Conservation (phyloP, 78 protist genomes). For the Dictyostelium capitatum region DNA sequence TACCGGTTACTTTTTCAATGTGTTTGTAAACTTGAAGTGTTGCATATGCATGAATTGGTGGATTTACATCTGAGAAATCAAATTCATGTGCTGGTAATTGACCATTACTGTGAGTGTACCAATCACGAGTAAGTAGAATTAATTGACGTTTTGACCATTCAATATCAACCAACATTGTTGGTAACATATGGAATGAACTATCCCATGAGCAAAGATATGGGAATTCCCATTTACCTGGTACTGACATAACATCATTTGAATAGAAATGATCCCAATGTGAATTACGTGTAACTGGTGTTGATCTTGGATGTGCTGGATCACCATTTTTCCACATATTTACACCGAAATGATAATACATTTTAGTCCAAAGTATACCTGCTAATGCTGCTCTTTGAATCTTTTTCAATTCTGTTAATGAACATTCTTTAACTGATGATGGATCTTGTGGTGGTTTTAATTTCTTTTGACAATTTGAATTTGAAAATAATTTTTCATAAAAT, state of each 20-base stretch:
- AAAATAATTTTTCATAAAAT: slow-evolving; percentile 57
- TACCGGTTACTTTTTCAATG: slow-evolving; percentile 37
- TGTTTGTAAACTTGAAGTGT: slow-evolving; percentile 72
- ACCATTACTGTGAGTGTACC: slow-evolving; percentile 91
- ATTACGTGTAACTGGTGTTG: slow-evolving; percentile 33
- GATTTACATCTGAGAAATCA: slow-evolving; percentile 83
- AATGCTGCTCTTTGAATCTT: slow-evolving; percentile 72
- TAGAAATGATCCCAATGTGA: slow-evolving; percentile 85
- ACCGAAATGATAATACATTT: slow-evolving; percentile 88
- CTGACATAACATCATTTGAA: slow-evolving; percentile 81
- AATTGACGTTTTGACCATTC: slow-evolving; percentile 89
- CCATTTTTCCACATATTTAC: slow-evolving; percentile 88
- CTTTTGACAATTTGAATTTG: too few species aligned
- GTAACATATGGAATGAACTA: slow-evolving; percentile 85
- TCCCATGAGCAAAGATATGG: slow-evolving; percentile 90
- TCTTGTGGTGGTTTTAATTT: too few species aligned
- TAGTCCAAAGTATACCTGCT: slow-evolving; percentile 91
- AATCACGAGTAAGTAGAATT: slow-evolving; percentile 80
- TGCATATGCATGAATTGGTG: slow-evolving; percentile 83
- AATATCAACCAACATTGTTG: slow-evolving; percentile 80
- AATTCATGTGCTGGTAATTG: slow-evolving; percentile 89
- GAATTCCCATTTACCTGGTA: slow-evolving; percentile 92
- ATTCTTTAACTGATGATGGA: background rate
- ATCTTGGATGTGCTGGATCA: slow-evolving; percentile 58
- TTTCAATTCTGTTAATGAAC: slow-evolving; percentile 7